Evolutionary conservation across 2,329 filamentous ascomycete species (phyloP), one percentile per base, ranked within the genome.

Genomic region (Xylaria arbuscula): DNA sequence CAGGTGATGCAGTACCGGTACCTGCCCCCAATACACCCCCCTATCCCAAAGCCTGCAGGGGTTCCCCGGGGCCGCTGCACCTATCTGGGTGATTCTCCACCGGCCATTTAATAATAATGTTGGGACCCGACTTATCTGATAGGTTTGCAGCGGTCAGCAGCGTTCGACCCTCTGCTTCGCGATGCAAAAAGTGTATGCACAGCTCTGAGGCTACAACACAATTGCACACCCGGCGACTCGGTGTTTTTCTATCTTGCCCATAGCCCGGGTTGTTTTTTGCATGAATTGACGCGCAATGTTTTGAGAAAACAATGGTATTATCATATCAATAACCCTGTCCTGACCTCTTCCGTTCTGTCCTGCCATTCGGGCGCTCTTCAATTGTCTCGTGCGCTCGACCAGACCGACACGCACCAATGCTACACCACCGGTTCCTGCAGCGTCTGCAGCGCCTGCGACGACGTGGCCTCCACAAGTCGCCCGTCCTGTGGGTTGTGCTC

Each of bases 401-500:
- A 17, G 40, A 45, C 40, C 36, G 34, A 28, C 47, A 62, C 34
- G 40, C 9, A n/a, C 48, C 66, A 56, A 76, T 76, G 72, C 70
- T 70, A 54, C 65, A 72, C 45, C 64, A 71, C 36, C 68, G 72
- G 34, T 58, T 68, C 42, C 13, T 60, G 60, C 68, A 70, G 70
- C 63, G 70, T 53, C 55, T 76, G 7, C 75, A 74, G 51, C 68
- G 74, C 56, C 58, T 75, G 54, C 71, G 73, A 32, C 60, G 75
- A 68, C 72, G 74, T 34, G 74, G 72, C 58, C 61, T 74, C 53
- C 71, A 72, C 62, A 74, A 72, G 57, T 76, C 74, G 36, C 74
- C 74, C 56, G 19, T 76, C n/a, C 58, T 77, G 28, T 77, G 74
- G 73, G 60, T 74, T 36, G 34, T 76, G n/a, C 42, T 73, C 22